These are phyloP conservation scores for Cladosporium sp. DNA, from an alignment of 2,329 filamentous ascomycete genomes.

Conservation along the genomic window DNA sequence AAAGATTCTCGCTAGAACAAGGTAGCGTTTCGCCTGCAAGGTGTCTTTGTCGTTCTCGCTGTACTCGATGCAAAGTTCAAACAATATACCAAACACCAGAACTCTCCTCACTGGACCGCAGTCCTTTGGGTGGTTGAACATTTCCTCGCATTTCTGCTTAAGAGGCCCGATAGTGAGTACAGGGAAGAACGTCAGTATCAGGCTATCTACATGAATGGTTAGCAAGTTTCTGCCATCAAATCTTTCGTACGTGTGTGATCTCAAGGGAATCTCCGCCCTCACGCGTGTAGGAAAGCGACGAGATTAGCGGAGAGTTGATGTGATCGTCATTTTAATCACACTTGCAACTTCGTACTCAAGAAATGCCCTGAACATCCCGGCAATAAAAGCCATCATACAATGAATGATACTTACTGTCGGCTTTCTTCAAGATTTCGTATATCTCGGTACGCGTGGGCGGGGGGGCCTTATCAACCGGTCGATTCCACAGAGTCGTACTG, in stretches of 20 bases:
- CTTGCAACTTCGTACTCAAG: too few species aligned
- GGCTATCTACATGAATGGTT: constrained; percentile 5
- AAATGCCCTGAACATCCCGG: too few species aligned
- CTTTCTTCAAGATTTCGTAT: constrained; percentile 2
- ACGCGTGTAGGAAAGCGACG: neutral
- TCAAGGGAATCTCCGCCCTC: too few species aligned
- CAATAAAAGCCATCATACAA: too few species aligned
- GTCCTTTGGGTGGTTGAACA: constrained; percentile 8
- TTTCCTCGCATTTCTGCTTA: constrained; percentile 11
- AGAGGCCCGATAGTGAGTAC: constrained; percentile 8
- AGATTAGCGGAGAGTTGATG: too few species aligned
- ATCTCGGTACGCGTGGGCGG: constrained; percentile 4
- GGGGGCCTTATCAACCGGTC: constrained; percentile 6
- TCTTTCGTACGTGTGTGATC: too few species aligned
- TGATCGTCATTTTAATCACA: too few species aligned
- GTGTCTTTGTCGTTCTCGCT: constrained; percentile 6
- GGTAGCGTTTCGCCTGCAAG: constrained; percentile 10
- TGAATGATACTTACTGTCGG: neutral
- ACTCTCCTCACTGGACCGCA: constrained; percentile 10
- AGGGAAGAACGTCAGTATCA: constrained; percentile 15
- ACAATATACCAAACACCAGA: constrained; percentile 13
- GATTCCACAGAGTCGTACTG: constrained; percentile 6
- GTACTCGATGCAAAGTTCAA: constrained; percentile 15
- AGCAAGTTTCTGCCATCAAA: neutral
- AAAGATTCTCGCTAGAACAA: constrained; percentile 10